Evolutionary conservation across 148 eudicot species (phyloP).

Genomic region (Silene uniflora): DNA sequence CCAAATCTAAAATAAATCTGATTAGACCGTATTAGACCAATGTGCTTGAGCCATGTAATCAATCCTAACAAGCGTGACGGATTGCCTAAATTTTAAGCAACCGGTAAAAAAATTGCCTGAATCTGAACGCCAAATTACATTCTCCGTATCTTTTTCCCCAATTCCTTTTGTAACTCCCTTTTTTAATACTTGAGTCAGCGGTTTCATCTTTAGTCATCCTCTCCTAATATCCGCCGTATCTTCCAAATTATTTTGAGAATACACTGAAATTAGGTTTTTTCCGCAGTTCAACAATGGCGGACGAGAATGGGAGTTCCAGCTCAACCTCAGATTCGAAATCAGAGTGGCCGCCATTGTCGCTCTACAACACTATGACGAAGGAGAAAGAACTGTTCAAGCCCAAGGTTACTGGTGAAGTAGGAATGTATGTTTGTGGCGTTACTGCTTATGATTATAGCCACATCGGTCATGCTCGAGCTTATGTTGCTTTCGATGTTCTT

Average conservation of each 20-base stretch:
- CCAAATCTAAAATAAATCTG: too few relatives aligned
- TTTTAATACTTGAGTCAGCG: not conserved
- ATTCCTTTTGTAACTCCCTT: too few relatives aligned
- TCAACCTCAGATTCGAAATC: constrained; percentile 6
- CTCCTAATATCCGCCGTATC: not conserved
- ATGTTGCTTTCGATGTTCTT: constrained; percentile 79
- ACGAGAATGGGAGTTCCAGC: constrained; percentile 10
- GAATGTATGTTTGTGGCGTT: constrained; percentile 83
- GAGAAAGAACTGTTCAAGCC: constrained; percentile 58
- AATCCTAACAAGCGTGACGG: too few relatives aligned
- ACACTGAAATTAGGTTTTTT: not conserved
- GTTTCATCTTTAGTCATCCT: not conserved
- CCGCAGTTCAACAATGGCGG: constrained; percentile 27
- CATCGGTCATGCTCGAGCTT: constrained; percentile 88
- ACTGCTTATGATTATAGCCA: constrained; percentile 74
- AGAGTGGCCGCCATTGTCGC: constrained; percentile 20
- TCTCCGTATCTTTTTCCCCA: too few relatives aligned
- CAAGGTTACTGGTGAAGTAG: constrained; percentile 47
- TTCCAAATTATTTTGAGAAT: not conserved
- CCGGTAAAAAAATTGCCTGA: too few relatives aligned
- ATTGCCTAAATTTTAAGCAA: too few relatives aligned
- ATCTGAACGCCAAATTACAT: too few relatives aligned
- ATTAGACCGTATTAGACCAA: too few relatives aligned
- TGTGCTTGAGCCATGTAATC: too few relatives aligned
- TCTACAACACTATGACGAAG: constrained; percentile 60